Base-by-base conservation (phyloP, 1,284 basidiomycete genomes). In the Austropuccinia psidii region DNA sequence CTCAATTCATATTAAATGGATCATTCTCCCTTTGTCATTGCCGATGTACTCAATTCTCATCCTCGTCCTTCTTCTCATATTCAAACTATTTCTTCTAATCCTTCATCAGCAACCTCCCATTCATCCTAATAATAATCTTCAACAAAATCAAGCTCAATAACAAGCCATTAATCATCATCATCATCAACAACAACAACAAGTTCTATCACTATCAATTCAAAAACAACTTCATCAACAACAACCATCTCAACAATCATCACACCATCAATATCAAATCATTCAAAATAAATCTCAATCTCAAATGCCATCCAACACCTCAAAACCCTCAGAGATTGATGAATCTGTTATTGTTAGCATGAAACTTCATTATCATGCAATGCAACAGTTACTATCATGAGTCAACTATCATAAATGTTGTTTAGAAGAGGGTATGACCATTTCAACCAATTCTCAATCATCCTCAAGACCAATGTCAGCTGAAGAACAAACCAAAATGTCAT, bases 391-490 rank as follows among this genome's bases (percentile, higher is more conserved):
- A 37, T 11, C 5, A 7, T 58, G 60, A 24, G 47, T 62, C 35
- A 50, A 50, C 29, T 41, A 72, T 43, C 31, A 52, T 19, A 41
- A 61, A 24, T 47, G 58, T 9, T 72, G 55, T 19, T 35, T 72
- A 24, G 24, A 17, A 17, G 58, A 58, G 19, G 60, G 60, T 27
- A 19, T 61, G 19, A 62, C 52, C 2, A 29, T 62, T 15, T 49
- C 69, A 39, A 62, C 58, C 37, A 24, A 49, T 13, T 15, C 9
- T 52, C 69, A 62, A 50, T 31, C 69, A 3, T 47, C 47, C 19
- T 6, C 57, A 15, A 61, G 69, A 29, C 47, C 69, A 19, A 62
- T 72, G 47, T 31, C 58, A 21, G 45, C 58, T 49, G 69, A 72
- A 9, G 69, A 72, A 39, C 57, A 72, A 54, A 21, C 45, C 15